phyloP scores from a whole-genome alignment of 75 land plant genomes.

The Pinus tabuliformis region DNA sequence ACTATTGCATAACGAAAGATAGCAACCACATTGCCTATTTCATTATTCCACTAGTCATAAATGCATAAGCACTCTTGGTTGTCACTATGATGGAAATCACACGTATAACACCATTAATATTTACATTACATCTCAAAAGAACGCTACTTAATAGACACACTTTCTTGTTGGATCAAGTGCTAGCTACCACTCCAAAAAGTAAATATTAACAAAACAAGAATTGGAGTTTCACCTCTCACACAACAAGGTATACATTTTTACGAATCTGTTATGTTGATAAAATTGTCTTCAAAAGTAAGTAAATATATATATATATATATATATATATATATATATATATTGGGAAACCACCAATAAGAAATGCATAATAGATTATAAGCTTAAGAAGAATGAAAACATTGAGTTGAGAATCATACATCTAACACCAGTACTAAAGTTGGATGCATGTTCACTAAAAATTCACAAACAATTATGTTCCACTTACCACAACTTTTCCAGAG shows the following conservation, averaged over 20 bases:
- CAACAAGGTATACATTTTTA: not conserved
- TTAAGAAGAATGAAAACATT: not conserved
- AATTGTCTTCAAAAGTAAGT: not conserved
- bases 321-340: not conserved
- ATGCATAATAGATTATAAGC: not conserved
- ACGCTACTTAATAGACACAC: not conserved
- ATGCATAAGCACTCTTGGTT: too few species aligned
- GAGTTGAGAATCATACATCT: too few species aligned
- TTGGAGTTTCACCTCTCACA: not conserved
- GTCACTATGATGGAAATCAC: too few species aligned
- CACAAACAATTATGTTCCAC: not conserved
- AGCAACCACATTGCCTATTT: too few species aligned
- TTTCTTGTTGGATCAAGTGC: not conserved
- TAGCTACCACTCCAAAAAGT: not conserved
- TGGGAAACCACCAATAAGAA: not conserved
- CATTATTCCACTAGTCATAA: too few species aligned
- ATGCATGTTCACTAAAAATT: not conserved
- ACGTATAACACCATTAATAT: too few species aligned
- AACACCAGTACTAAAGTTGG: too few species aligned
- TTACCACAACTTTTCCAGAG: constrained; percentile 83
- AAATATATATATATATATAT: not conserved
- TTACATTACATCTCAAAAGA: not conserved
- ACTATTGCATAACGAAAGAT: too few species aligned
- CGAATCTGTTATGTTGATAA: not conserved
- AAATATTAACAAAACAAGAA: not conserved